Evolutionary conservation across 257 asterid species (phyloP).

Genomic region (Fraxinus anomala): DNA sequence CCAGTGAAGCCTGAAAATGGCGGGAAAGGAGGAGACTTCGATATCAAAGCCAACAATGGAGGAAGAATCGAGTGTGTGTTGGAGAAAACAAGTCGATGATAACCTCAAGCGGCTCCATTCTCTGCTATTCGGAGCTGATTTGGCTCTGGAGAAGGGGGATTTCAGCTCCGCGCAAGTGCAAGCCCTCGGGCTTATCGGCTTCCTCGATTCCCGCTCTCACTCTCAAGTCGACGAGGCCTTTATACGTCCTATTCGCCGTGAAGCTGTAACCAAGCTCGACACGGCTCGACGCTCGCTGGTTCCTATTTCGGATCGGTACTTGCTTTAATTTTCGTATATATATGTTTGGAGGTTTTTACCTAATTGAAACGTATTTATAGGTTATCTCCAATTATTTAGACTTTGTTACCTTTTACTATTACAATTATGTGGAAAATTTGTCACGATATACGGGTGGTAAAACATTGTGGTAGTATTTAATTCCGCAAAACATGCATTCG

Average conservation of each 20-base stretch:
- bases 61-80: constrained; percentile 48
- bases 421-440: not conserved
- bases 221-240: constrained; percentile 68
- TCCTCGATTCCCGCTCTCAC: constrained; percentile 79
- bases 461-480: not conserved
- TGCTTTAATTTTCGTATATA: constrained; percentile 4
- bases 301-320: constrained; percentile 77
- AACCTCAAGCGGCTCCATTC: constrained; percentile 89
- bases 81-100: constrained; percentile 81
- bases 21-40: constrained; percentile 65
- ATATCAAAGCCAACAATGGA: constrained; percentile 38
- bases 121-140: constrained; percentile 76
- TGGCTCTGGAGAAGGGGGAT: constrained; percentile 76
- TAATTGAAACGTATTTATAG: not conserved
- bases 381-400: constrained; percentile 5
- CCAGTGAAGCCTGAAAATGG: constrained; percentile 41
- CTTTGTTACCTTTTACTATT: not conserved
- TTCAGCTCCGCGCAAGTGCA: constrained; percentile 67
- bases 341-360: not conserved
- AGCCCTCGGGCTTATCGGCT: constrained; percentile 78
- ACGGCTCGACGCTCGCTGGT: constrained; percentile 59
- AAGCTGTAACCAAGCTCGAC: constrained; percentile 68
- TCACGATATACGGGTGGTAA: not conserved
- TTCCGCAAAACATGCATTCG: not conserved
- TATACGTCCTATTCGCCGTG: constrained; percentile 80